Conservation (phyloP, 768 basidiomycete species). For the Thelephora aurantiotincta region DNA sequence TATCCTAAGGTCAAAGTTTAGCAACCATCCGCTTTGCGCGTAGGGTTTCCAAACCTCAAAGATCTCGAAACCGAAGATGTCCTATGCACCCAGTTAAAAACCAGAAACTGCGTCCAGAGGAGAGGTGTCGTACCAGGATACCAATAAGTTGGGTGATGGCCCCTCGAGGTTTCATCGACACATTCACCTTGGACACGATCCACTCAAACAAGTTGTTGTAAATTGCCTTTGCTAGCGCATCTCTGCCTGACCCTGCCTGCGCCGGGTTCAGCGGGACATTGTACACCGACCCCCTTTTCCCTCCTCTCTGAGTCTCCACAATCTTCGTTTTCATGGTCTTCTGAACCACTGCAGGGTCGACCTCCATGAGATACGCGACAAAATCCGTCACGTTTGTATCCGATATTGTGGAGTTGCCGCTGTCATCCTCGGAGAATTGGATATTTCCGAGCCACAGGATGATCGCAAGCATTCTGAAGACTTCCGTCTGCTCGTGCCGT, state of each 20-base stretch:
- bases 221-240: slow-evolving; percentile 89
- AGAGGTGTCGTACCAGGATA: slow-evolving; percentile 48
- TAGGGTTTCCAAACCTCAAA: slow-evolving; percentile 50
- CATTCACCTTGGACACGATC: slow-evolving; percentile 93
- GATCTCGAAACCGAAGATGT: slow-evolving; percentile 99
- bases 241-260: slow-evolving; percentile 78
- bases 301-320: slow-evolving; percentile 88
- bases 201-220: slow-evolving; percentile 99
- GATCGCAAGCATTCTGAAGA: slow-evolving; percentile 84
- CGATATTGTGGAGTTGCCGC: slow-evolving; percentile 70
- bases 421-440: slow-evolving; percentile 76
- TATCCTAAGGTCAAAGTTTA: slow-evolving; percentile 41
- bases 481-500: slow-evolving; percentile 75
- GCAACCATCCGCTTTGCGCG: not conserved
- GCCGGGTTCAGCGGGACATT: slow-evolving; percentile 91
- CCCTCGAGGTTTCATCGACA: slow-evolving; percentile 85
- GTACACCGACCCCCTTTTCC: slow-evolving; percentile 89
- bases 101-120: not conserved
- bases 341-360: slow-evolving; percentile 62
- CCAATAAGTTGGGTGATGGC: slow-evolving; percentile 75
- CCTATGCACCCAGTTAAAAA: slow-evolving; percentile 26
- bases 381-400: slow-evolving; percentile 92
- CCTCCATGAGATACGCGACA: slow-evolving; percentile 88
- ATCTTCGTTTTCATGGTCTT: slow-evolving; percentile 78
- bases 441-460: slow-evolving; percentile 96